A percentile compares a stretch with the other conserved stretches of the same genome.
Conservation (phyloP, 2,329 filamentous ascomycete genomes). For the Colletotrichum caudatum region DNA sequence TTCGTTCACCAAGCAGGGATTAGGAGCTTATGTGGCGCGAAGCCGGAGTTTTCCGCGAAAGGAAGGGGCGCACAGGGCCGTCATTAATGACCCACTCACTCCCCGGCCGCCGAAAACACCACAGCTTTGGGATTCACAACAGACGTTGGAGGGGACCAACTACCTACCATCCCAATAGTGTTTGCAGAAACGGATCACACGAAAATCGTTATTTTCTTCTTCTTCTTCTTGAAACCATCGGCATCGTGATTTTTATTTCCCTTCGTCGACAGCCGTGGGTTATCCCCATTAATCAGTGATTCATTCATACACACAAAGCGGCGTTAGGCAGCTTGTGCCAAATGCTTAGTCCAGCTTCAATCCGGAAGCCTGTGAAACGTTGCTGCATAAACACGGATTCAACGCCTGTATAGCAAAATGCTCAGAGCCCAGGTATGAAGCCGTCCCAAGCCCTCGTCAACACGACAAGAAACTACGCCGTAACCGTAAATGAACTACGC, state of each 20-base stretch:
- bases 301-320: slow-evolving; percentile 42
- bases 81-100: slow-evolving; percentile 3
- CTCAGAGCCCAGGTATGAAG: slow-evolving; percentile 34
- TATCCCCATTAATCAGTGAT: slow-evolving; percentile 36
- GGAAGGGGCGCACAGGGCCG: slow-evolving; percentile 34
- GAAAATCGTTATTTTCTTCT: background rate
- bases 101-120: background rate
- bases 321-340: slow-evolving; percentile 18
- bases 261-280: slow-evolving; percentile 30
- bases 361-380: slow-evolving; percentile 35
- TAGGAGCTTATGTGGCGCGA: slow-evolving; percentile 38
- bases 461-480: slow-evolving; percentile 24
- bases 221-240: slow-evolving; percentile 10
- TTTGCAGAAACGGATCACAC: background rate
- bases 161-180: background rate
- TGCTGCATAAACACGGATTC: slow-evolving; percentile 35
- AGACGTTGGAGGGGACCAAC: background rate
- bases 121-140: background rate
- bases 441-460: slow-evolving; percentile 34
- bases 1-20: slow-evolving; percentile 35
- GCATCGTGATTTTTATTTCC: slow-evolving; percentile 38
- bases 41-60: slow-evolving; percentile 30
- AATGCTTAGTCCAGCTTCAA: slow-evolving; percentile 31
- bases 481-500: slow-evolving; percentile 23
- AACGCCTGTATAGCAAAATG: slow-evolving; percentile 36